Conservation (phyloP, 169 alveolate genomes). For the Cryptosporidium xiaoi region DNA sequence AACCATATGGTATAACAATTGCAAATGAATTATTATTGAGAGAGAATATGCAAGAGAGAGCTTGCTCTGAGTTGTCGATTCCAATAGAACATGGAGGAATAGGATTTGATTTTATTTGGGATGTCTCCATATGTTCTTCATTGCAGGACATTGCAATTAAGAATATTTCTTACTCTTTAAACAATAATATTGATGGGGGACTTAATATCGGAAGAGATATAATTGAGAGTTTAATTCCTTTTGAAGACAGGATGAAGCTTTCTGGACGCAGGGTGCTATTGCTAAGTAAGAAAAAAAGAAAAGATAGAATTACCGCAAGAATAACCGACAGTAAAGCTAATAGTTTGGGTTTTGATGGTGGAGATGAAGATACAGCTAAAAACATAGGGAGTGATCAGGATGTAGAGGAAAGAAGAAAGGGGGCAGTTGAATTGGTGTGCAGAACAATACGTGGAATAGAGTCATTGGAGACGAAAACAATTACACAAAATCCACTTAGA, state of each 20-base stretch:
- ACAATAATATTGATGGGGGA: not conserved
- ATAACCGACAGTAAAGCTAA: no score
- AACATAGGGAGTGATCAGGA: not conserved
- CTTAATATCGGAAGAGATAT: conserved; percentile 44
- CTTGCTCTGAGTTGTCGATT: conserved; percentile 56
- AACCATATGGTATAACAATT: conserved; percentile 62
- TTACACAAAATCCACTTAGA: conserved; percentile 73
- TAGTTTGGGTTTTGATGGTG: not conserved
- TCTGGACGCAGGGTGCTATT: conserved; percentile 11
- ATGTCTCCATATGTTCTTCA: conserved; percentile 24
- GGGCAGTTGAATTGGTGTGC: conserved; percentile 44
- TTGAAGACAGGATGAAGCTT: conserved; percentile 27
- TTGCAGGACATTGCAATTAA: conserved; percentile 24
- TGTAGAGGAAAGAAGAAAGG: not conserved
- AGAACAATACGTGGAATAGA: conserved; percentile 42
- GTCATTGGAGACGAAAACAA: conserved; percentile 61
- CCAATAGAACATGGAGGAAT: conserved; percentile 65
- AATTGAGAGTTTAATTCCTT: conserved; percentile 33
- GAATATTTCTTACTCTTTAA: not conserved
- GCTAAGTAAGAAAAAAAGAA: not conserved
- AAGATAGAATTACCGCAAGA: not conserved
- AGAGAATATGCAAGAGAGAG: conserved; percentile 16
- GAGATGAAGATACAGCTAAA: not conserved
- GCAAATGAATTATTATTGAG: conserved; percentile 46
- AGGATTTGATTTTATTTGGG: conserved; percentile 69